Evolutionary conservation across 495 filamentous ascomycete genomes (phyloP).

Genomic region (Penicillium fimorum): DNA sequence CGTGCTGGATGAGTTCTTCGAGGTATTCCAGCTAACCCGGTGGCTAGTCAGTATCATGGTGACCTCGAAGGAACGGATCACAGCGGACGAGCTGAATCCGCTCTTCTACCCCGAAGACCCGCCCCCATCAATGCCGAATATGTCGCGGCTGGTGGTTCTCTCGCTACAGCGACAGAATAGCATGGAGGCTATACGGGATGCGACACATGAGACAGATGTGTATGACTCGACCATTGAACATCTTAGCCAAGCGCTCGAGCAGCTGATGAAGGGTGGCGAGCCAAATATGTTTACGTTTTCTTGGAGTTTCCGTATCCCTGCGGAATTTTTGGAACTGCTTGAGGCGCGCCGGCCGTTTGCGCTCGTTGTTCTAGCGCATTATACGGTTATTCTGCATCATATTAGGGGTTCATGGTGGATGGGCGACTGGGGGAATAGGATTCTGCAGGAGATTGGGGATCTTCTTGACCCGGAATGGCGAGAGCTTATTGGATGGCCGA

Average conservation of each 20-base stretch:
- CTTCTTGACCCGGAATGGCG: conserved; percentile 33
- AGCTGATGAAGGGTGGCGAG: conserved; percentile 36
- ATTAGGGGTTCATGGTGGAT: conserved; percentile 54
- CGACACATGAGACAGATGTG: conserved; percentile 30
- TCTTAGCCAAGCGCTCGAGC: conserved; percentile 30
- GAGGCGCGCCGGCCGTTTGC: conserved; percentile 53
- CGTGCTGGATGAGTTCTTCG: conserved; percentile 40
- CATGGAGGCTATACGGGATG: conserved; percentile 24
- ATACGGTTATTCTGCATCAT: conserved; percentile 48
- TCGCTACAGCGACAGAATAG: conserved; percentile 31
- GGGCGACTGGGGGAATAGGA: conserved; percentile 41
- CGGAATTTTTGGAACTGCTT: conserved; percentile 51
- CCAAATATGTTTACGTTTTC: conserved; percentile 42
- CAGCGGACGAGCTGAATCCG: conserved; percentile 36
- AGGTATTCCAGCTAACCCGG: conserved; percentile 43
- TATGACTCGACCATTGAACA: conserved; percentile 34
- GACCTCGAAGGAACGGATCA: conserved; percentile 31
- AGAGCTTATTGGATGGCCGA: conserved; percentile 38
- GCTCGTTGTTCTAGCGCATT: conserved; percentile 51
- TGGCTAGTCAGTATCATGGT: conserved; percentile 37
- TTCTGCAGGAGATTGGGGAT: conserved; percentile 35
- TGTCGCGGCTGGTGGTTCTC: conserved; percentile 36
- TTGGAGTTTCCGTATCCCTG: conserved; percentile 52
- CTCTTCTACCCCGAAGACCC: conserved; percentile 26
- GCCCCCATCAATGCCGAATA: conserved; percentile 37